phyloP scores from a whole-genome alignment of 805 yeast species.

The Naumovozyma castellii region DNA sequence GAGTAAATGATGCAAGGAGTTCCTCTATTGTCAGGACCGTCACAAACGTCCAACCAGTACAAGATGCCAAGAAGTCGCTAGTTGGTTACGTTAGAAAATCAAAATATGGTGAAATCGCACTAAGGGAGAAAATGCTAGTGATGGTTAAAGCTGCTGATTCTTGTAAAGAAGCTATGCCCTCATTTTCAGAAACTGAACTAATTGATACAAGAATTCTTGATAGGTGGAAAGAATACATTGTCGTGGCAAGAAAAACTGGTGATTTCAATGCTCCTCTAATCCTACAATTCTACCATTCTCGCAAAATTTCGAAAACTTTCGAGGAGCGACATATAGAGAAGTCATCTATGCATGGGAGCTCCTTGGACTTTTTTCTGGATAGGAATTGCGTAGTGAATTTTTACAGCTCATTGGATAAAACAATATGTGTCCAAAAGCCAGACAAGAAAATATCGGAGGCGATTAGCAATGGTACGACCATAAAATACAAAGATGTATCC shows the following conservation, averaged over 20 bases:
- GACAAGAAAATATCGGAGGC: conserved; percentile 9
- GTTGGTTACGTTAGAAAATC: conserved; percentile 2
- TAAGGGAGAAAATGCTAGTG: conserved; percentile 61
- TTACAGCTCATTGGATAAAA: conserved; percentile 61
- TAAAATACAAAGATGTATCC: conserved; percentile 7
- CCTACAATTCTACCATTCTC: conserved; percentile 51
- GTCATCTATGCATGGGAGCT: conserved; percentile 8
- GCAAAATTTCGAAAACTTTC: conserved; percentile 27
- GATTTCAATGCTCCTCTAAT: conserved; percentile 41
- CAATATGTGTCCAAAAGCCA: conserved; percentile 34
- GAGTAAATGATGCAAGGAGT: not conserved
- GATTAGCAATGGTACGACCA: not conserved
- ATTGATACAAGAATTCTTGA: conserved; percentile 50
- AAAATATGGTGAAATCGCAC: conserved; percentile 50
- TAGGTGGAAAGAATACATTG: conserved; percentile 72
- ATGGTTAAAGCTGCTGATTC: conserved; percentile 37
- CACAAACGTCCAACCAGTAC: conserved; percentile 1
- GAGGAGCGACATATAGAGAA: not conserved
- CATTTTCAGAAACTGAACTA: conserved; percentile 42
- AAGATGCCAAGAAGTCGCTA: conserved; percentile 1
- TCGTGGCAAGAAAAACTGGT: conserved; percentile 60
- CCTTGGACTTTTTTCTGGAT: conserved; percentile 27
- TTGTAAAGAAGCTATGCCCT: conserved; percentile 23
- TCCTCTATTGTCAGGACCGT: not conserved
- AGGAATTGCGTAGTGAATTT: conserved; percentile 36